A percentile compares a stretch with the other conserved stretches of the same genome.
These are phyloP conservation scores for Emmonsia crescens DNA, from an alignment of 2,329 filamentous ascomycete species.

Conservation along the genomic window DNA sequence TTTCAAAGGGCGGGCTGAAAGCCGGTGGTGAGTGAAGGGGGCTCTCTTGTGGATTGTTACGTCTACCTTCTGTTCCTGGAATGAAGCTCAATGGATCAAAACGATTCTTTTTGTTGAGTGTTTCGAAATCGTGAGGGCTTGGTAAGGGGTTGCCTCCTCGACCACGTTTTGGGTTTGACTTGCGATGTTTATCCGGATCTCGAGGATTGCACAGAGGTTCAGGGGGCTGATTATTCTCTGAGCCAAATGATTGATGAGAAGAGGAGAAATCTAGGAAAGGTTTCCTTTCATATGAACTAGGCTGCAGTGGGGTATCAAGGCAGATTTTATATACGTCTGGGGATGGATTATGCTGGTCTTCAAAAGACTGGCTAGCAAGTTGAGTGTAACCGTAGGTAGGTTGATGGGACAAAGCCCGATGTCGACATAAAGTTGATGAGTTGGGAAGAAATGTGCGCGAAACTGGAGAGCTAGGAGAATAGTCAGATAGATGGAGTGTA, in stretches of 20 bases:
- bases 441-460: neutral
- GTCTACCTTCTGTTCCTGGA: slow-evolving; percentile 6
- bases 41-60: neutral
- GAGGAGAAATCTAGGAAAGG: neutral
- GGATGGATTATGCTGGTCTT: neutral
- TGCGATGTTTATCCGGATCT: neutral
- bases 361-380: neutral
- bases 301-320: neutral
- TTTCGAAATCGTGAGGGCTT: slow-evolving; percentile 13
- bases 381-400: neutral
- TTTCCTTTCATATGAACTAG: neutral
- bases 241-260: neutral
- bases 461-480: neutral
- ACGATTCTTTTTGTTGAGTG: slow-evolving; percentile 5
- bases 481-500: neutral
- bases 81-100: slow-evolving; percentile 14
- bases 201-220: neutral
- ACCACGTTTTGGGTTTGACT: neutral
- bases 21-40: neutral
- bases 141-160: neutral
- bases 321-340: neutral
- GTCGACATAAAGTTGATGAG: neutral
- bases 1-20: neutral
- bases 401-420: neutral
- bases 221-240: neutral